Evolutionary conservation across 352 stramenopile species (phyloP).

Genomic region (Thraustotheca clavata): DNA sequence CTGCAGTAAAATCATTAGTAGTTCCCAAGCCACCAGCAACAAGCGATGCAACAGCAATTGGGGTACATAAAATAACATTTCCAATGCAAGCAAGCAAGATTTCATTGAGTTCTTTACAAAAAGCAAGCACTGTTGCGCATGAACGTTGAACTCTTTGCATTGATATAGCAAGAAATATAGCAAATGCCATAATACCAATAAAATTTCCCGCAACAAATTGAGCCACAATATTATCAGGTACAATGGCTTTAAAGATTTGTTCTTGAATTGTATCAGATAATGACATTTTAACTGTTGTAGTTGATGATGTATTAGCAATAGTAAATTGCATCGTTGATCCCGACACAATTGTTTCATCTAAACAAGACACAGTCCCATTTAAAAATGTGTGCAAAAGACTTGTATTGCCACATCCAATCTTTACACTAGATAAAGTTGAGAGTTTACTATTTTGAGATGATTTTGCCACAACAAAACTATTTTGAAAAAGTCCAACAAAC

Average conservation of each 20-base stretch:
- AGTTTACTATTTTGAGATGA: background rate
- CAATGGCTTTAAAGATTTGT: constrained; percentile 12
- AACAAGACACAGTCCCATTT: constrained; percentile 9
- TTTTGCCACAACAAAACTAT: background rate
- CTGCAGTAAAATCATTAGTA: constrained; percentile 34
- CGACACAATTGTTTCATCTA: no score
- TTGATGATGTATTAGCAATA: background rate
- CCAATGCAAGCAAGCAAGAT: constrained; percentile 61
- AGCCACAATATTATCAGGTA: constrained; percentile 20
- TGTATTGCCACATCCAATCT: background rate
- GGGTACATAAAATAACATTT: constrained; percentile 56
- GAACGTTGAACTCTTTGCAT: background rate
- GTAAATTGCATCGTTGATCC: no score
- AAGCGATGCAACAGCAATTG: constrained; percentile 56
- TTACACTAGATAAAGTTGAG: background rate
- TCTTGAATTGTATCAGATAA: constrained; percentile 20
- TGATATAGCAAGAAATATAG: constrained; percentile 7
- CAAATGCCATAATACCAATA: constrained; percentile 17
- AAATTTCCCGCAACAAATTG: constrained; percentile 16
- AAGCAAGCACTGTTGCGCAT: background rate
- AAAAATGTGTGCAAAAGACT: background rate
- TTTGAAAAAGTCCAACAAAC: constrained; percentile 2
- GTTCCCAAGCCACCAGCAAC: constrained; percentile 50
- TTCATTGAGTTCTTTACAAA: constrained; percentile 33
- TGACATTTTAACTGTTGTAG: background rate